phyloP scores from a whole-genome alignment of 768 basidiomycete species.

The Collybia sp. region DNA sequence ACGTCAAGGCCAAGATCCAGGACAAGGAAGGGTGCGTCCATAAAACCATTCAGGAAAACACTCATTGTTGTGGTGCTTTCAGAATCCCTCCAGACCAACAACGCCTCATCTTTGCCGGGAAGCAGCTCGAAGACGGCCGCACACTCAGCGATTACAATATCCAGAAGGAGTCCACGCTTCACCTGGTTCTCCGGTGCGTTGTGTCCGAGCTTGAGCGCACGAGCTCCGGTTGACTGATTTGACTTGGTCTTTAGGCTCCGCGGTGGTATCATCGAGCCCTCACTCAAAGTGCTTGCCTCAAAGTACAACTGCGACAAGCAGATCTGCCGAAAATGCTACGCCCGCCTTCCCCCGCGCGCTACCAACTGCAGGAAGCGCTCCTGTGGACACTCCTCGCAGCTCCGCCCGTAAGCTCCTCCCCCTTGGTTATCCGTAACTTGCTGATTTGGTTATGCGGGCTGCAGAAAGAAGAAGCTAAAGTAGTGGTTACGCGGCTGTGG shows the following conservation, averaged over 20 bases:
- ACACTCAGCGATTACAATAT: slow-evolving; percentile 73
- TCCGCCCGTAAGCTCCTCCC: slow-evolving; percentile 70
- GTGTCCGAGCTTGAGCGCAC: too few relatives aligned
- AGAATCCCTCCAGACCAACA: slow-evolving; percentile 86
- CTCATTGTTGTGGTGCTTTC: not conserved
- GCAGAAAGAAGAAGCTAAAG: slow-evolving; percentile 13
- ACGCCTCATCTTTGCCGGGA: slow-evolving; percentile 72
- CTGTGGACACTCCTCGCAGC: slow-evolving; percentile 87
- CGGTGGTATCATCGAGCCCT: slow-evolving; percentile 99
- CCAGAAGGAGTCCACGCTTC: slow-evolving; percentile 76
- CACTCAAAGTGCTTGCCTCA: slow-evolving; percentile 92
- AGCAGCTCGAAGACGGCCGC: slow-evolving; percentile 74
- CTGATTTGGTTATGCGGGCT: not conserved
- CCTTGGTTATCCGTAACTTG: not conserved
- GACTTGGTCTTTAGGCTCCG: slow-evolving; percentile 75
- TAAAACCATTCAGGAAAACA: too few relatives aligned
- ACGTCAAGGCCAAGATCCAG: slow-evolving; percentile 11
- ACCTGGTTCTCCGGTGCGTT: slow-evolving; percentile 87
- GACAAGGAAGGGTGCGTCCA: slow-evolving; percentile 6
- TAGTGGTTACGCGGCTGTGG: slow-evolving; percentile 9
- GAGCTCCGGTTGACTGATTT: too few relatives aligned
- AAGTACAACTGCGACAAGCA: slow-evolving; percentile 99
- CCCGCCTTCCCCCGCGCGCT: slow-evolving; percentile 97
- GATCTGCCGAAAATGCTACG: slow-evolving; percentile 99
- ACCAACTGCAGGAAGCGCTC: slow-evolving; percentile 98